Base-by-base conservation (phyloP, 768 basidiomycete species). In the Collybia nuda region DNA sequence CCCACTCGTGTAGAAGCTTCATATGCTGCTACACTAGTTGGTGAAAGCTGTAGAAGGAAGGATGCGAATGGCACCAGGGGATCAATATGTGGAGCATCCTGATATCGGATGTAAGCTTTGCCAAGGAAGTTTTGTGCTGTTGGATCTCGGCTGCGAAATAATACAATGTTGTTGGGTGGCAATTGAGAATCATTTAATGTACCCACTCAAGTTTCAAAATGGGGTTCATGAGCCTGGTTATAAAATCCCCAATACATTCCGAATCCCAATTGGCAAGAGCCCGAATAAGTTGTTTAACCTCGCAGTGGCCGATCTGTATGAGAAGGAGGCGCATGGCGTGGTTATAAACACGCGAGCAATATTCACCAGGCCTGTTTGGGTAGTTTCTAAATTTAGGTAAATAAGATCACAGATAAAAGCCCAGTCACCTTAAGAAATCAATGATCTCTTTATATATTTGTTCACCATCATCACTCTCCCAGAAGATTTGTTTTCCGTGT, bases 361-460 rank as follows among this genome's bases (percentile, higher is more conserved):
- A 48, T 6, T 40, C 23, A 14, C 47, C 38, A 6, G 47, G 47
- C 21, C 47, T 48, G 9, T 1, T n/a, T n/a, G n/a, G n/a, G n/a
- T 1, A 9, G 26, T n/a, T n/a, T n/a, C 28, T 1, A 19, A 2
- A 44, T 19, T 45, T 19, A n/a, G 7, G 1, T 7, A 22, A 3
- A 9, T 26, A 2, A 5, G 28, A 14, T 6, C 15, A 18, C 11
- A 19, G 2, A 23, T 32, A 7, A 45, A 19, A 32, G 32, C 14
- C 2, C 12, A 6, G 1, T 40, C 2, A 48, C 47, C 47, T 48
- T 12, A 38, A 28, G 5, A 48, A n/a, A 35, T 48, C 47, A 5
- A 48, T 18, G 28, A 48, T 17, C 24, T 47, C 45, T 23, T 48
- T 38, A 22, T 48, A 48, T 38, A 48, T 48, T 38, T 48, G 39